Conservation (phyloP, 2,329 filamentous ascomycete genomes). For the Aspergillus viridinutans region DNA sequence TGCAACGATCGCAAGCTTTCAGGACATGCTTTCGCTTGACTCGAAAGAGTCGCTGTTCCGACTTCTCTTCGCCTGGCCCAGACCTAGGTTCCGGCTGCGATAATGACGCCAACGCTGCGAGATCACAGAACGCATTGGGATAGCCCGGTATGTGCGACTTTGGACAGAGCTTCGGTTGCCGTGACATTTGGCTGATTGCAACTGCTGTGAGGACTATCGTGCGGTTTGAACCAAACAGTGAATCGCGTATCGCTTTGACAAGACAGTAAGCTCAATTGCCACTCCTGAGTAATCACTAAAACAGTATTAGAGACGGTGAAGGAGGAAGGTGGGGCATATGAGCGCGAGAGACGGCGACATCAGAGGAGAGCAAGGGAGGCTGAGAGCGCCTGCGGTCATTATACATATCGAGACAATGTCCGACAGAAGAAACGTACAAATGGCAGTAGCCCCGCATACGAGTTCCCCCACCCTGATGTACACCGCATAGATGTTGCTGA, state of each 20-base stretch:
- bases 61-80: constrained; percentile 29
- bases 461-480: constrained; percentile 16
- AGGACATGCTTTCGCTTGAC: constrained; percentile 44
- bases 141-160: constrained; percentile 35
- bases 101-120: constrained; percentile 28
- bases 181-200: constrained; percentile 34
- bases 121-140: constrained; percentile 32
- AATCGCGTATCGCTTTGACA: background rate
- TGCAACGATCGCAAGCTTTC: constrained; percentile 44
- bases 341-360: constrained; percentile 4
- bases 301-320: constrained; percentile 7
- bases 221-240: background rate
- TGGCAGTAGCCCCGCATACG: constrained; percentile 24
- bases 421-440: constrained; percentile 13
- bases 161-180: constrained; percentile 36
- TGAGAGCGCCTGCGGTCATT: constrained; percentile 9
- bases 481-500: constrained; percentile 17
- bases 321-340: constrained; percentile 12
- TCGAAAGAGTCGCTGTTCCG: constrained; percentile 38
- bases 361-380: constrained; percentile 10
- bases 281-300: constrained; percentile 7
- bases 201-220: background rate
- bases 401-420: constrained; percentile 23
- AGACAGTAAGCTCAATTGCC: background rate
- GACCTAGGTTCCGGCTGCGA: constrained; percentile 28